A percentile compares a stretch with the other conserved stretches of the same genome.
Evolutionary conservation across 1,284 basidiomycete genomes (phyloP).

Genomic region (Puccinia horiana): DNA sequence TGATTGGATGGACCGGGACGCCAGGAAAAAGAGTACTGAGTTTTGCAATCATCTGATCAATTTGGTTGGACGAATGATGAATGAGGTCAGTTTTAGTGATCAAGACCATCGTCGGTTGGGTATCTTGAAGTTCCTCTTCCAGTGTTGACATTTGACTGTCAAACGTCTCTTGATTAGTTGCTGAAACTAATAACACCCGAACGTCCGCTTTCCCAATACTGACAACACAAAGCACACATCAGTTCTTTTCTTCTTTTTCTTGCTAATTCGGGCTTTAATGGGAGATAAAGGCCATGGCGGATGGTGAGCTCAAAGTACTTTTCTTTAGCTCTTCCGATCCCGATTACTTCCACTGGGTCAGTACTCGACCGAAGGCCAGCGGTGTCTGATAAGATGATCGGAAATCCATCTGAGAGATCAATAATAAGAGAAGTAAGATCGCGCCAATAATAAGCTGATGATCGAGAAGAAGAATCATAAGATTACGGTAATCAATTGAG

Average conservation of each 20-base stretch:
- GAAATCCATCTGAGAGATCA: constrained; percentile 67
- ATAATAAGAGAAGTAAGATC: no score
- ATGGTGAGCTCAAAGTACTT: constrained; percentile 64
- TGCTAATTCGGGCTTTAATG: no score
- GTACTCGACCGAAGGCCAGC: constrained; percentile 74
- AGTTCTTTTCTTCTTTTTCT: neutral
- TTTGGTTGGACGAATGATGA: neutral
- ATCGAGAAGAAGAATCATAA: neutral
- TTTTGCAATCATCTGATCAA: neutral
- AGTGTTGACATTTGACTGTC: neutral
- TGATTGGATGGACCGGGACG: constrained; percentile 28
- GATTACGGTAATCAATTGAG: constrained; percentile 72
- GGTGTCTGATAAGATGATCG: constrained; percentile 77
- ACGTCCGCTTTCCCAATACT: constrained; percentile 35
- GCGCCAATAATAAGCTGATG: neutral
- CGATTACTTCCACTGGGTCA: constrained; percentile 78
- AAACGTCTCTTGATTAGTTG: neutral
- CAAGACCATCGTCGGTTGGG: constrained; percentile 22
- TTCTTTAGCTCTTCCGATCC: constrained; percentile 70
- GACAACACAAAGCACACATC: neutral
- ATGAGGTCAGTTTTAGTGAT: constrained; percentile 36
- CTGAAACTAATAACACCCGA: constrained; percentile 26
- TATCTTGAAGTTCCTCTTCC: neutral
- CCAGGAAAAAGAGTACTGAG: neutral
- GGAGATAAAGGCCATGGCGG: neutral